Percentiles rank a stretch among this genome's conserved stretches.
Evolutionary conservation across 129 eudicot species (phyloP).

Genomic region (Mikania micrantha): DNA sequence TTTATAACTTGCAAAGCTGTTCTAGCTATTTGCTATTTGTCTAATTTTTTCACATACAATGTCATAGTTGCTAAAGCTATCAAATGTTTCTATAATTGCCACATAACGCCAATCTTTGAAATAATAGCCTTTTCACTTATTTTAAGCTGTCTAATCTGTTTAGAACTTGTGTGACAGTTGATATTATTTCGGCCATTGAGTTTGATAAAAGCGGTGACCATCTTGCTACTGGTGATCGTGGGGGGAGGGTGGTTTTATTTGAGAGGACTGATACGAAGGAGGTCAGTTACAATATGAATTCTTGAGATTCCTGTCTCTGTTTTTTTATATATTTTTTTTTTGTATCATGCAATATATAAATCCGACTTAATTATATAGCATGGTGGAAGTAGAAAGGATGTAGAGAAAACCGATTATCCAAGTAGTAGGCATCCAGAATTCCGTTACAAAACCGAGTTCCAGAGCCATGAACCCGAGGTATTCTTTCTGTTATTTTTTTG

Average conservation of each 20-base stretch:
- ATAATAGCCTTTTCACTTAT: not conserved
- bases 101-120: not conserved
- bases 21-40: not conserved
- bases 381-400: conserved; percentile 69
- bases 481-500: not conserved
- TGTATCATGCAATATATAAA: conserved; percentile 11
- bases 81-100: conserved; percentile 1
- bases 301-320: not conserved
- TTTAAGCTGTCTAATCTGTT: not conserved
- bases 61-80: not conserved
- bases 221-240: conserved; percentile 99
- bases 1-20: not conserved
- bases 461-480: conserved; percentile 99
- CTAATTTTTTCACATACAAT: not conserved
- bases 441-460: conserved; percentile 97
- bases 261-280: conserved; percentile 94
- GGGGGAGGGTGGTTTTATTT: conserved; percentile 97
- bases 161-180: conserved; percentile 51
- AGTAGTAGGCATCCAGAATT: conserved; percentile 93
- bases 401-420: conserved; percentile 70
- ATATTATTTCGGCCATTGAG: conserved; percentile 98
- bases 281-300: conserved; percentile 37
- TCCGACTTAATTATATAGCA: conserved; percentile 35
- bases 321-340: not conserved
- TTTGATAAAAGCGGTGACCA: conserved; percentile 99